Base-by-base conservation (phyloP, 2,329 filamentous ascomycete species). In the Alternaria burnsii region DNA sequence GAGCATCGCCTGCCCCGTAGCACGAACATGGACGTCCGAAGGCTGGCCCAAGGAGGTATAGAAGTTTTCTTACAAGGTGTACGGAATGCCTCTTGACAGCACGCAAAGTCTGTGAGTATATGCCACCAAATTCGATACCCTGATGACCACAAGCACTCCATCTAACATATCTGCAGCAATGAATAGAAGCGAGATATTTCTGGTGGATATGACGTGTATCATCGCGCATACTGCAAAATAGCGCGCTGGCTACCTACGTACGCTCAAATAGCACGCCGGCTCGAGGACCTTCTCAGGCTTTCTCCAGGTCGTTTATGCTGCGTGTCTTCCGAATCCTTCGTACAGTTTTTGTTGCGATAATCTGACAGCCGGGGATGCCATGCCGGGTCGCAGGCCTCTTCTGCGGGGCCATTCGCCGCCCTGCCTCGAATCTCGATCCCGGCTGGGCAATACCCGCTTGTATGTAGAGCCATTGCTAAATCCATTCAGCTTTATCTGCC, bases 391-490 rank as follows among this genome's bases (percentile, higher is more conserved):
- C 30, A 43, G 30, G 36, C 38, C 26, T 41, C 40, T 30, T 44
- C 26, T 18, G 46, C 40, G 52, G 51, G 46, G 43, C 30, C 24
- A 38, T 12, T 38, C 14, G 52, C 46, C 22, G 52, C 34, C 18
- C 52, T 50, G 3, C 12, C 20, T 51, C 30, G 38, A 40, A 59
- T 59, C 46, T 46, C 46, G 57, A 59, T 59, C 57, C 40, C 32
- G 32, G 30, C 52, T 32, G 28, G 36, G 36, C 22, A 32, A 51
- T 46, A 46, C 44, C 44, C 40, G 40, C 32, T 9, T 47, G 20
- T 59, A 43, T 41, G 9, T 40, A 20, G 41, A 24, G 34, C 5
- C 18, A 22, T 24, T 59, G 32, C 20, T 56, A 30, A 26, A n/a
- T 20, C 20, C 28, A 44, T 44, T 9, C 28, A 43, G 41, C 14